Conservation (phyloP, 140 eudicot genomes). For the Ambrosia hybrid region DNA sequence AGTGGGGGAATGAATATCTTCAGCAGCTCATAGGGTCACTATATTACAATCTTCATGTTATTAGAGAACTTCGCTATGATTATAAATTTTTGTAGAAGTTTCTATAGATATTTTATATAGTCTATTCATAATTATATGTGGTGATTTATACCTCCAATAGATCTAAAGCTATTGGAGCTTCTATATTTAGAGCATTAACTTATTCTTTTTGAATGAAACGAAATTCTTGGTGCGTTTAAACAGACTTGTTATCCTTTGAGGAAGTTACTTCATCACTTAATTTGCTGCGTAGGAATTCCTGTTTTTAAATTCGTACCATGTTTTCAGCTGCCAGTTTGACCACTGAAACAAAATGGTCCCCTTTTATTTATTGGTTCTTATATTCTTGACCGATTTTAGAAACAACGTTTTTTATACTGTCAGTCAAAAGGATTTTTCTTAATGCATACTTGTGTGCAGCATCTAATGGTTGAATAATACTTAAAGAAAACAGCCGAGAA, state of each 20-base stretch:
- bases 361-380: constrained; percentile 11
- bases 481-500: background rate
- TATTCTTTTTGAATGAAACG: too few species aligned
- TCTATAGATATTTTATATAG: background rate
- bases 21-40: background rate
- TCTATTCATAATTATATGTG: background rate
- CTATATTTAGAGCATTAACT: too few species aligned
- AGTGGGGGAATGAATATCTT: too few species aligned
- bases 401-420: background rate
- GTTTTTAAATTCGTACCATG: background rate
- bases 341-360: constrained; percentile 7
- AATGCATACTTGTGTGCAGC: background rate
- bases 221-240: too few species aligned
- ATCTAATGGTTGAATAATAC: background rate
- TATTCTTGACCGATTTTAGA: constrained; percentile 7
- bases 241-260: too few species aligned
- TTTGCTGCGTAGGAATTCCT: background rate
- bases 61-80: background rate
- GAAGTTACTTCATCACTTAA: too few species aligned
- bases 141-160: background rate
- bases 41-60: background rate
- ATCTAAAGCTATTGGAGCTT: background rate
- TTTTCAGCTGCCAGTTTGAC: constrained; percentile 10
- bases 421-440: background rate
- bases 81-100: background rate